Evolutionary conservation across 495 filamentous ascomycete genomes (phyloP).

Genomic region (Lindgomyces ingoldianus): DNA sequence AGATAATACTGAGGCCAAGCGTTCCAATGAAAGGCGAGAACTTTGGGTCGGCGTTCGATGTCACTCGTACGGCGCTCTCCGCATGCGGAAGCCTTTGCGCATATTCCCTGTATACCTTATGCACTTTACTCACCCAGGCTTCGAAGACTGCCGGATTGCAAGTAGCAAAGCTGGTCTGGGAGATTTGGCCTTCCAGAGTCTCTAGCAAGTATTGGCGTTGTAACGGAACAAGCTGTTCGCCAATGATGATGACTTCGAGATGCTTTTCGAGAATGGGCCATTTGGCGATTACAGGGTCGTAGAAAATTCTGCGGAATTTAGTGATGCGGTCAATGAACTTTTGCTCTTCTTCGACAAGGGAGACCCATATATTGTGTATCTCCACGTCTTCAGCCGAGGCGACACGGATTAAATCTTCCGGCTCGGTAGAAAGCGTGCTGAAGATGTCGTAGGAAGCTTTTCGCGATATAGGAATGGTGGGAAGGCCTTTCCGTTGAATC

Average conservation of each 20-base stretch:
- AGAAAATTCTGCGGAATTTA: slow-evolving; percentile 14
- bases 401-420: background rate
- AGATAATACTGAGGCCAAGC: slow-evolving; percentile 6
- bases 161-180: slow-evolving; percentile 1
- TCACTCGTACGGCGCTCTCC: slow-evolving; percentile 13
- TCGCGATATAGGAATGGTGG: background rate
- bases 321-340: slow-evolving; percentile 14
- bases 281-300: slow-evolving; percentile 1
- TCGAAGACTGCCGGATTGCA: slow-evolving; percentile 13
- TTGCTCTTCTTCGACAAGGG: slow-evolving; percentile 7
- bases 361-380: slow-evolving; percentile 9
- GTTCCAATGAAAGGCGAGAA: slow-evolving; percentile 9
- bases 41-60: slow-evolving; percentile 2
- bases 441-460: slow-evolving; percentile 18
- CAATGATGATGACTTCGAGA: slow-evolving; percentile 6
- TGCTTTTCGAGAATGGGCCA: slow-evolving; percentile 22
- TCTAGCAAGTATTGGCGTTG: slow-evolving; percentile 13
- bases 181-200: background rate
- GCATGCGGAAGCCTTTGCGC: slow-evolving; percentile 16
- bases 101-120: slow-evolving; percentile 12
- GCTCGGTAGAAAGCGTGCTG: background rate
- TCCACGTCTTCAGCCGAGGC: slow-evolving; percentile 9
- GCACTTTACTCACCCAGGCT: slow-evolving; percentile 8
- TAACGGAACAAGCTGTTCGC: slow-evolving; percentile 3
- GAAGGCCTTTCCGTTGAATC: background rate